Conservation (phyloP, 2,329 filamentous ascomycete genomes). For the Clarireedia hainanense region DNA sequence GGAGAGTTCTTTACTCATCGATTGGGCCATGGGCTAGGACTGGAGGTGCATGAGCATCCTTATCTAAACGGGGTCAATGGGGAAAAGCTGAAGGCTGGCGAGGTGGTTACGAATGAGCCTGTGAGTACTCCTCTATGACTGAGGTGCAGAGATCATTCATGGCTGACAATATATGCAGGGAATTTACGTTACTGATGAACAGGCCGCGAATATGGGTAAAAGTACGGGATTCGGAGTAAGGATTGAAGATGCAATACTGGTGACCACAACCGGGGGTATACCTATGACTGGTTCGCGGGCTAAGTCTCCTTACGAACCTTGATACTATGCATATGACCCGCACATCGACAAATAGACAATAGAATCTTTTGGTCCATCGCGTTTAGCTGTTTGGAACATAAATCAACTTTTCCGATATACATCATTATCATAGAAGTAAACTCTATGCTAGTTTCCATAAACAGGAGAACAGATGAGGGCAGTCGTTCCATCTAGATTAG, state of each 20-base stretch:
- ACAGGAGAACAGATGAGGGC: too few species aligned
- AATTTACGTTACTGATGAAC: conserved; percentile 41
- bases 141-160: background rate
- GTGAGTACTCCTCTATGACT: conserved; percentile 9
- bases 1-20: conserved; percentile 52
- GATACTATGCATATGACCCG: background rate
- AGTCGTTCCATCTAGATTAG: too few species aligned
- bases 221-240: conserved; percentile 50
- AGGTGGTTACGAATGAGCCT: conserved; percentile 57
- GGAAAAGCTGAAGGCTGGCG: conserved; percentile 41
- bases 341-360: too few species aligned
- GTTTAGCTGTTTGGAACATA: too few species aligned
- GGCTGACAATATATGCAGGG: conserved; percentile 29
- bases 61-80: conserved; percentile 57
- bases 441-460: too few species aligned
- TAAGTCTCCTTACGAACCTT: conserved; percentile 22
- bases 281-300: conserved; percentile 29
- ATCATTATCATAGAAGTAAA: too few species aligned
- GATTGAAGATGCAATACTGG: conserved; percentile 53
- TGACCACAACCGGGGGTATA: conserved; percentile 40
- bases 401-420: too few species aligned
- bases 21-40: conserved; percentile 54
- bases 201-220: conserved; percentile 23
- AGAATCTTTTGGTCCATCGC: too few species aligned
- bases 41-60: conserved; percentile 58